A percentile compares a stretch with the other conserved stretches of the same genome.
These are phyloP conservation scores for Sugiyamaella neomexicana DNA, from an alignment of 1,139 yeast species.

Conservation along the genomic window DNA sequence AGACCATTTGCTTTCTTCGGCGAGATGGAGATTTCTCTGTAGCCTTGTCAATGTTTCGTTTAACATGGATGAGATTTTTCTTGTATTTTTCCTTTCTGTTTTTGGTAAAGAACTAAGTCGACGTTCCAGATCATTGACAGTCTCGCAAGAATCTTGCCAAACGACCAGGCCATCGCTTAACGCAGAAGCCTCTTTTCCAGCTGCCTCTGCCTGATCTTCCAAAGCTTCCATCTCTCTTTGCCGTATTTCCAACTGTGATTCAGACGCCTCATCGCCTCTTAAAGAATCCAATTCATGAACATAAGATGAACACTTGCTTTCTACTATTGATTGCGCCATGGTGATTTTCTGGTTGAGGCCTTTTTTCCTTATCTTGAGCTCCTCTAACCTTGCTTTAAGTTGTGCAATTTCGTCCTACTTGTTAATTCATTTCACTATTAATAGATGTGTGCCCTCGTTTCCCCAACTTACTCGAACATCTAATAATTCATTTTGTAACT, in stretches of 20 bases:
- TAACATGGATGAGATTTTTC: slow-evolving; percentile 22
- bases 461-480: not conserved
- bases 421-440: not conserved
- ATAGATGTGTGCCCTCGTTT: not conserved
- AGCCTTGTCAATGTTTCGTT: slow-evolving; percentile 19
- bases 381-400: slow-evolving; percentile 23
- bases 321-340: slow-evolving; percentile 23
- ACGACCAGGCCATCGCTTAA: slow-evolving; percentile 32
- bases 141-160: slow-evolving; percentile 33
- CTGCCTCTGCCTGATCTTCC: slow-evolving; percentile 22
- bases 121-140: slow-evolving; percentile 27
- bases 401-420: slow-evolving; percentile 13
- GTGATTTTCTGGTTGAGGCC: slow-evolving; percentile 11
- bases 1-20: slow-evolving; percentile 31
- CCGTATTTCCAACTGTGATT: slow-evolving; percentile 21
- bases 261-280: slow-evolving; percentile 11
- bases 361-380: slow-evolving; percentile 21
- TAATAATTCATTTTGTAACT: slow-evolving; percentile 1
- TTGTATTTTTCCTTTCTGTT: slow-evolving; percentile 4
- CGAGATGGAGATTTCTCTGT: slow-evolving; percentile 21
- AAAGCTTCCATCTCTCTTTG: slow-evolving; percentile 28
- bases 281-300: slow-evolving; percentile 22
- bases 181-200: slow-evolving; percentile 28
- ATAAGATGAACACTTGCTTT: slow-evolving; percentile 23
- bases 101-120: slow-evolving; percentile 17